Base-by-base conservation (phyloP, 352 stramenopile species). In the Pythium dissotocum region DNA sequence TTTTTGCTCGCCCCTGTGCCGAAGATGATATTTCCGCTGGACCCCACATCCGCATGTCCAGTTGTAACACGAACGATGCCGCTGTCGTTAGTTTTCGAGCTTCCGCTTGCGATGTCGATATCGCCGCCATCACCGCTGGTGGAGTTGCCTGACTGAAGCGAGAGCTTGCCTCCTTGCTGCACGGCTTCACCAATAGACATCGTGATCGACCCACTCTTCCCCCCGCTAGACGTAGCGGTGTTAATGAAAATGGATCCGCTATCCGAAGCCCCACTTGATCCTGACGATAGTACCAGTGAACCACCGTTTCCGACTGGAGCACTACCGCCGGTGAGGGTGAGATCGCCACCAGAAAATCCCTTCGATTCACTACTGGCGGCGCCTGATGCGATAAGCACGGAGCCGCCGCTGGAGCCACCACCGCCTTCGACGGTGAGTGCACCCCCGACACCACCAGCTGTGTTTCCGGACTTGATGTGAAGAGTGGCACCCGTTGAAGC, bases 291-390 rank as follows among this genome's bases (percentile, higher is more conserved):
- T 9, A 55, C 71, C 16, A 91, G 63, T 2, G 75, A 69, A 21
- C 83, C 83, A 58, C 83, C 83, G 58, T 49, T 35, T 16, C 79
- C 81, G 40, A 75, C 76, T 36, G 56, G 66, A 40, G 79, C 69
- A 54, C 72, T 87, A 58, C 83, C 83, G 13, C 83, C 83, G 16
- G 61, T 38, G 32, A 90, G 13, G 54, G 72, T 55, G 18, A 87
- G 63, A 14, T 61, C 21, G 13, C 83, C 83, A 64, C 82, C 83
- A 42, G 13, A 16, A 6, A 63, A 73, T n/a, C 33, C 54, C 1
- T 7, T 12, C 24, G 70, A 76, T 46, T 56, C 46, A 24, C 84
- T 82, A 36, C 60, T 65, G 2, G 80, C 75, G 53, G 51, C 48
- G 48, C 83, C 83, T 63, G 81, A 81, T 14, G 64, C 70, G 13